Percentiles rank a stretch among this genome's conserved stretches.
phyloP scores from a whole-genome alignment of 495 filamentous ascomycete genomes.

The Penicillium coffeae region DNA sequence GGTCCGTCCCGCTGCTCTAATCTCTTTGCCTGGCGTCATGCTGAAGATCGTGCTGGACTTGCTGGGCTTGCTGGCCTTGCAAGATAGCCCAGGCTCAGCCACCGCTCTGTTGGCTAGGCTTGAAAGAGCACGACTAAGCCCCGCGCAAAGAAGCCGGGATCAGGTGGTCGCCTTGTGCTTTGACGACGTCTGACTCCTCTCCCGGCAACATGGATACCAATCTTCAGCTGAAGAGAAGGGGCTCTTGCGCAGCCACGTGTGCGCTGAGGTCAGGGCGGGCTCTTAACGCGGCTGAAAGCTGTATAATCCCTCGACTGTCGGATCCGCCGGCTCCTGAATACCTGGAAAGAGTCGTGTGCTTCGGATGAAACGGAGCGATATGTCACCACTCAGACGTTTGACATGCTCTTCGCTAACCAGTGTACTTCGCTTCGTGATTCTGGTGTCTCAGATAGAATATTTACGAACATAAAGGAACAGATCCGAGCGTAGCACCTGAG shows the following conservation, averaged over 20 bases:
- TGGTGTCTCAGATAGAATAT: slow-evolving; percentile 15
- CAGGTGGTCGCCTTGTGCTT: background rate
- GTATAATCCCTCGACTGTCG: background rate
- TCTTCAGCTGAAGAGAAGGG: slow-evolving; percentile 1
- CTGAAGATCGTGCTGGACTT: too few relatives aligned
- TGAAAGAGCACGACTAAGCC: too few relatives aligned
- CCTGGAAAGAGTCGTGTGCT: background rate
- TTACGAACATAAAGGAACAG: too few relatives aligned
- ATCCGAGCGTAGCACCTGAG: background rate
- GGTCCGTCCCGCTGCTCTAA: too few relatives aligned
- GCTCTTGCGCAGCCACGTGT: slow-evolving; percentile 21
- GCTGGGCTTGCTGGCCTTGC: too few relatives aligned
- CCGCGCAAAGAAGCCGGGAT: background rate
- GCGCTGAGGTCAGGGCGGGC: slow-evolving; percentile 12
- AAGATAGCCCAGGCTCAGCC: too few relatives aligned
- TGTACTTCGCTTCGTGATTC: background rate
- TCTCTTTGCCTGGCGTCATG: too few relatives aligned
- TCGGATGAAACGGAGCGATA: background rate
- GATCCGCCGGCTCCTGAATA: background rate
- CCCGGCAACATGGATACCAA: background rate
- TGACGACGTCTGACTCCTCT: slow-evolving; percentile 1
- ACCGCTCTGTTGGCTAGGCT: too few relatives aligned
- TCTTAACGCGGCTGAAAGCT: slow-evolving; percentile 10
- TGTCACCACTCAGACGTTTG: too few relatives aligned
- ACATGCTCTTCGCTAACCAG: background rate